Percentiles rank a stretch among this genome's conserved stretches.
Conservation (phyloP, 495 filamentous ascomycete species). For the Penicillium goetzii region DNA sequence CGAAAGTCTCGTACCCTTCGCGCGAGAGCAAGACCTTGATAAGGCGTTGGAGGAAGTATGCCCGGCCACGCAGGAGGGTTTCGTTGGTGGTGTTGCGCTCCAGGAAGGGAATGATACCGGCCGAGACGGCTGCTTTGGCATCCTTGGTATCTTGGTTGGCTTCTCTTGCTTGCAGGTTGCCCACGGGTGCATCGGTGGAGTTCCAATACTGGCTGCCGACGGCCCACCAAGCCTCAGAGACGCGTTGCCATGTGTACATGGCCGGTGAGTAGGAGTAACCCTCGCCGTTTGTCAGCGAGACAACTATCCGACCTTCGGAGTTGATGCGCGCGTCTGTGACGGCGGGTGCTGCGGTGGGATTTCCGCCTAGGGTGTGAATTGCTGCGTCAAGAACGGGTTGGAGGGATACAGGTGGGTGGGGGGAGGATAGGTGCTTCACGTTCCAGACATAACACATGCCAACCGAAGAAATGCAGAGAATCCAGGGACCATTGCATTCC, state of each 20-base stretch:
- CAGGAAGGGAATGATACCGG: constrained; percentile 88
- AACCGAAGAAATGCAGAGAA: constrained; percentile 84
- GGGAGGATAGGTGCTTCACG: constrained; percentile 77
- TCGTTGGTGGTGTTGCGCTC: constrained; percentile 95
- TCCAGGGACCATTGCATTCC: constrained; percentile 85
- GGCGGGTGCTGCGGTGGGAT: constrained; percentile 73
- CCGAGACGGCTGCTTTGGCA: constrained; percentile 67
- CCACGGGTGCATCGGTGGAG: constrained; percentile 81
- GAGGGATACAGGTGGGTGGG: constrained; percentile 87
- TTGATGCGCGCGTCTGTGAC: constrained; percentile 91
- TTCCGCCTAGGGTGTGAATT: constrained; percentile 65
- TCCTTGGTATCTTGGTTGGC: constrained; percentile 52
- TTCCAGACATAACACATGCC: constrained; percentile 96
- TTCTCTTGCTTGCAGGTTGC: constrained; percentile 73
- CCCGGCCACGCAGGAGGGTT: constrained; percentile 85
- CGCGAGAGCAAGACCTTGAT: constrained; percentile 81
- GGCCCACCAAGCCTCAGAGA: constrained; percentile 97
- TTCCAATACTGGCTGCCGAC: constrained; percentile 99
- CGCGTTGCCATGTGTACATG: constrained; percentile 91
- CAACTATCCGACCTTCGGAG: constrained; percentile 77
- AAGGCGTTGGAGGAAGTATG: constrained; percentile 84
- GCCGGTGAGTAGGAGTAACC: constrained; percentile 82
- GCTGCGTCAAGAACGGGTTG: constrained; percentile 90
- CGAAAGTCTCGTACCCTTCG: constrained; percentile 91
- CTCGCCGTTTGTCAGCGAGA: constrained; percentile 89